Evolutionary conservation across 2,329 filamentous ascomycete species (phyloP).

Genomic region (Didymella glomerata): DNA sequence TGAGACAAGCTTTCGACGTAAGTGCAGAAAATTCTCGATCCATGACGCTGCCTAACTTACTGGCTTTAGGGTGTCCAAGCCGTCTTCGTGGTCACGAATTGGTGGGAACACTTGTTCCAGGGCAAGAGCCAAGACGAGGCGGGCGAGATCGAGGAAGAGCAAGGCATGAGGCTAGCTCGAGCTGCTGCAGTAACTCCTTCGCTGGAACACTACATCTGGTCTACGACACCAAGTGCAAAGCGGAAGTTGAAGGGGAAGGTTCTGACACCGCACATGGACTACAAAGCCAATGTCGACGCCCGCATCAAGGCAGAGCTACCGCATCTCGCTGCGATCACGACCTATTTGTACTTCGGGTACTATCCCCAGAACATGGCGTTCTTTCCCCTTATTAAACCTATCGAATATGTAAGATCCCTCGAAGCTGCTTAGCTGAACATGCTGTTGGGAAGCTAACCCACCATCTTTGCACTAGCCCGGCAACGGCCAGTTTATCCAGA

Average conservation of each 20-base stretch:
- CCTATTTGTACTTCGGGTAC: slow-evolving; percentile 43
- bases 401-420: slow-evolving; percentile 30
- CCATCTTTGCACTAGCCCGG: not conserved
- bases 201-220: slow-evolving; percentile 59
- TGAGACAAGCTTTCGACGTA: slow-evolving; percentile 27
- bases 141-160: slow-evolving; percentile 50
- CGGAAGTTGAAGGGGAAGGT: slow-evolving; percentile 45
- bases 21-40: too few species aligned
- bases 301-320: slow-evolving; percentile 51
- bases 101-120: slow-evolving; percentile 48
- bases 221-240: slow-evolving; percentile 53
- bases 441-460: not conserved
- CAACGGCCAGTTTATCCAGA: slow-evolving; percentile 25
- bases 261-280: slow-evolving; percentile 55
- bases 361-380: slow-evolving; percentile 45
- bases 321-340: slow-evolving; percentile 36
- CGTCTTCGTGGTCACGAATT: slow-evolving; percentile 55
- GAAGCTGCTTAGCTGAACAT: not conserved
- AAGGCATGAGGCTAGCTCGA: slow-evolving; percentile 55
- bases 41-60: not conserved
- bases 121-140: slow-evolving; percentile 46
- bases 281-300: slow-evolving; percentile 54
- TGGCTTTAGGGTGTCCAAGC: slow-evolving; percentile 27
- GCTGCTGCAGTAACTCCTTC: slow-evolving; percentile 51
- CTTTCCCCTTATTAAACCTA: slow-evolving; percentile 37